Evolutionary conservation across 2,329 filamentous ascomycete genomes (phyloP).

Genomic region (Fusarium sp.): DNA sequence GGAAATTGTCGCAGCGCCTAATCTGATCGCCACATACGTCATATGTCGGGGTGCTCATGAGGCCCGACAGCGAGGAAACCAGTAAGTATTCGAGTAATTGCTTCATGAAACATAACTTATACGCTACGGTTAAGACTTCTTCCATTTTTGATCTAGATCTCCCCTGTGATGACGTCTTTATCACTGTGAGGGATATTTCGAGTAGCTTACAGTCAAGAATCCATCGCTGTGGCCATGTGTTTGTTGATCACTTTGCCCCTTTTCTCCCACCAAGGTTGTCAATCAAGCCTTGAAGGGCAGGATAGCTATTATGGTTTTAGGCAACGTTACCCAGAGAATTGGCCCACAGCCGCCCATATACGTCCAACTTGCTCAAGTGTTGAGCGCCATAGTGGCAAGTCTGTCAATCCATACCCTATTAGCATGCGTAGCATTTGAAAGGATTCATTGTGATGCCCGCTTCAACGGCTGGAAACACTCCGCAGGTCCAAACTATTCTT

Average conservation of each 20-base stretch:
- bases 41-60: not conserved
- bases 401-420: not conserved
- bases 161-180: not conserved
- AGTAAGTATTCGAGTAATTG: not conserved
- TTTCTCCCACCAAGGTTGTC: not conserved
- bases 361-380: not conserved
- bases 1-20: not conserved
- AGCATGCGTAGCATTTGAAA: not conserved
- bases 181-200: not conserved
- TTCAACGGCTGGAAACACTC: not conserved
- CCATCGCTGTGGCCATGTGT: not conserved
- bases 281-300: not conserved
- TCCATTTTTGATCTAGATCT: fast-evolving
- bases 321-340: not conserved
- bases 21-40: not conserved
- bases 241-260: not conserved
- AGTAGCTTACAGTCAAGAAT: not conserved
- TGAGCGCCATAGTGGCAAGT: not conserved
- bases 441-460: not conserved
- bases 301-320: too few species aligned
- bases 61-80: not conserved
- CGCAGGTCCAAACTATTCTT: not conserved
- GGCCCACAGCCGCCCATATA: not conserved
- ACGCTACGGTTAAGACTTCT: not conserved
- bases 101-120: not conserved